A percentile compares a stretch with the other conserved stretches of the same genome.
Evolutionary conservation across 768 basidiomycete genomes (phyloP).

Genomic region (Royoungia palumana): DNA sequence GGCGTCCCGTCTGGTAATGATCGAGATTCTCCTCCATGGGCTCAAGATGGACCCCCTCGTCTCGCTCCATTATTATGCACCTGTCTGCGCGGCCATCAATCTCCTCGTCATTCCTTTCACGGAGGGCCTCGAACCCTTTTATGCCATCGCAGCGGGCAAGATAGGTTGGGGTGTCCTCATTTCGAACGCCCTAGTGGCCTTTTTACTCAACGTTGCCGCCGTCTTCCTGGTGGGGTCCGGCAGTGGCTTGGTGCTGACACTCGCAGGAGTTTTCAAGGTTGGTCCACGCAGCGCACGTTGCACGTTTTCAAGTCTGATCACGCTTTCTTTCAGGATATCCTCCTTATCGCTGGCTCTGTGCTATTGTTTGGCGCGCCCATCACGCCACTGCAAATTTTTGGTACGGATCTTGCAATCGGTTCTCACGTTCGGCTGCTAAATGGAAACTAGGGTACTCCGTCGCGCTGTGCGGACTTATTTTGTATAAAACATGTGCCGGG

Average conservation of each 20-base stretch:
- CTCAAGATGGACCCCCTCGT: slow-evolving; percentile 97
- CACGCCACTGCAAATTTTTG: slow-evolving; percentile 82
- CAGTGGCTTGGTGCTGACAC: slow-evolving; percentile 83
- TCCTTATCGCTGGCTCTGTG: slow-evolving; percentile 90
- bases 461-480: slow-evolving; percentile 77
- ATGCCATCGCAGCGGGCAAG: slow-evolving; percentile 48
- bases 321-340: slow-evolving; percentile 64
- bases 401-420: slow-evolving; percentile 33
- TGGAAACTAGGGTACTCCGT: slow-evolving; percentile 69
- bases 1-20: slow-evolving; percentile 92
- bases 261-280: slow-evolving; percentile 93
- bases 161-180: slow-evolving; percentile 71
- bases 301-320: slow-evolving; percentile 7
- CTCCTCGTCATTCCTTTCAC: slow-evolving; percentile 84
- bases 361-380: slow-evolving; percentile 78
- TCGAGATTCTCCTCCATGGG: slow-evolving; percentile 90
- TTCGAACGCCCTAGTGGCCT: slow-evolving; percentile 83
- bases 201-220: slow-evolving; percentile 87
- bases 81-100: slow-evolving; percentile 91
- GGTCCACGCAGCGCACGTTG: slow-evolving; percentile 8
- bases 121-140: slow-evolving; percentile 86
- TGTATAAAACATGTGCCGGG: slow-evolving; percentile 76
- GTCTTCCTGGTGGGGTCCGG: slow-evolving; percentile 91
- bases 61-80: slow-evolving; percentile 94
- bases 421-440: background rate